Evolutionary conservation across 345 rosid genomes (phyloP), one percentile per base, ranked within the genome.

Genomic region (Syzygium jambos): DNA sequence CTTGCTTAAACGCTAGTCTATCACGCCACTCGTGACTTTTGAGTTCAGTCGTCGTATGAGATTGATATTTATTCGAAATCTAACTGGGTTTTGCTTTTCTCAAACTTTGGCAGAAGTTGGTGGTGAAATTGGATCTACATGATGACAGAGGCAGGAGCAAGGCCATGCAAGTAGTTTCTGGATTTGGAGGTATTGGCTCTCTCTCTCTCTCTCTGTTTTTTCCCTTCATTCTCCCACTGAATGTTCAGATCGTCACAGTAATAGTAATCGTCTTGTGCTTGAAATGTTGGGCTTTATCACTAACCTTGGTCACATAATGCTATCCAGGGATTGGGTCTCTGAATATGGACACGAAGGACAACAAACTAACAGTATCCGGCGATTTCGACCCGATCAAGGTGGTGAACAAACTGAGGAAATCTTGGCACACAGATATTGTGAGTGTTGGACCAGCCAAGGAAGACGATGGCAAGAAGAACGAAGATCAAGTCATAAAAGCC

Each of bases 151-250:
- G 22, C n/a, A 85, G 85, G 53, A 30, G 12, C 51, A 86, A 88
- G 89, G 89, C 85, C 46, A 65, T 88, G 89, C 23, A 19, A 80
- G 38, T 49, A 16, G 89, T 85, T 27, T 77, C 89, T 30, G 78
- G 59, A 1, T 43, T 85, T 27, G 56, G 34, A 41, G 89, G 89
- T 88, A 85, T 59, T 12, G 68, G 17, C n/a, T n/a, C n/a, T n/a
- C n/a, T n/a, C 34, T 5, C 34, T 27, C 68, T 27, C 30, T 13
- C 34, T 61, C 4, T 61, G n/a, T n/a, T 59, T 27, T 61, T 61
- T 61, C 2, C 68, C 17, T 29, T 61, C 29, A 61, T 2, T 61
- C 68, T 59, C 68, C 34, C 68, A 59, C 30, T 12, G 2, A 59
- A 59, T 59, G 4, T 12, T 12, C 68, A 59, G 27, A 27, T 14